Conservation (phyloP, 108 stramenopile species). For the Cyclotella distinguenda region DNA sequence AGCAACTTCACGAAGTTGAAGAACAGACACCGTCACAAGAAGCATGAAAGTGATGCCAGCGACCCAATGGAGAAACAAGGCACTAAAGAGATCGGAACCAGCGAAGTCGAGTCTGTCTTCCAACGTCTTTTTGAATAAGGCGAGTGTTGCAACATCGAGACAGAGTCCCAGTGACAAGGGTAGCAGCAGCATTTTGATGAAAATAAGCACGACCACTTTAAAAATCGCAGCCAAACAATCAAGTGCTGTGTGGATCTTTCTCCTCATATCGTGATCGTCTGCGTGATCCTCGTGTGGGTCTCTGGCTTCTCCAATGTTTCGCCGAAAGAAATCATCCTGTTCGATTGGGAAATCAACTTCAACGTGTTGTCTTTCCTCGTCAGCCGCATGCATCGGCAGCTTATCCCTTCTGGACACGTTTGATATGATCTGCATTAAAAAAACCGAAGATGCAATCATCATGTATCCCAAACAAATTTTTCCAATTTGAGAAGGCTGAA, state of each 20-base stretch:
- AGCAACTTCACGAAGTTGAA: slow-evolving; percentile 90
- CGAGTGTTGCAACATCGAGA: slow-evolving; percentile 69
- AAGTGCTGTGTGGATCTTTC: slow-evolving; percentile 36
- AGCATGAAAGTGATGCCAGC: slow-evolving; percentile 98
- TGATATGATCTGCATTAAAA: slow-evolving; percentile 21
- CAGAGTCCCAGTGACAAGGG: slow-evolving; percentile 74
- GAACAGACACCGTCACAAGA: slow-evolving; percentile 90
- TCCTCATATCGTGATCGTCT: slow-evolving; percentile 30
- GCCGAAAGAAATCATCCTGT: too few relatives aligned
- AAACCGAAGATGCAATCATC: slow-evolving; percentile 21
- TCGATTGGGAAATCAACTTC: too few relatives aligned
- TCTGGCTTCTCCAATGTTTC: too few relatives aligned
- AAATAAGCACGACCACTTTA: slow-evolving; percentile 81
- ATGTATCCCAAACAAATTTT: slow-evolving; percentile 36
- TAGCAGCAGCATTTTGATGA: slow-evolving; percentile 85
- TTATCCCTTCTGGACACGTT: neutral
- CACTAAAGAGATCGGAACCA: slow-evolving; percentile 76
- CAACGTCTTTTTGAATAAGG: slow-evolving; percentile 57
- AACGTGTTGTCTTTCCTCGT: neutral
- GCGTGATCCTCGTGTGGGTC: slow-evolving; percentile 14
- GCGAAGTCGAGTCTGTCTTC: slow-evolving; percentile 61
- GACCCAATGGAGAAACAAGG: slow-evolving; percentile 84
- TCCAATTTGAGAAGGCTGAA: slow-evolving; percentile 38
- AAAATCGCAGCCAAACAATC: slow-evolving; percentile 66
- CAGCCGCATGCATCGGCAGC: neutral